Percentiles rank a stretch among this genome's conserved stretches.
phyloP scores from a whole-genome alignment of 352 stramenopile genomes.

The Phytophthora multivora region DNA sequence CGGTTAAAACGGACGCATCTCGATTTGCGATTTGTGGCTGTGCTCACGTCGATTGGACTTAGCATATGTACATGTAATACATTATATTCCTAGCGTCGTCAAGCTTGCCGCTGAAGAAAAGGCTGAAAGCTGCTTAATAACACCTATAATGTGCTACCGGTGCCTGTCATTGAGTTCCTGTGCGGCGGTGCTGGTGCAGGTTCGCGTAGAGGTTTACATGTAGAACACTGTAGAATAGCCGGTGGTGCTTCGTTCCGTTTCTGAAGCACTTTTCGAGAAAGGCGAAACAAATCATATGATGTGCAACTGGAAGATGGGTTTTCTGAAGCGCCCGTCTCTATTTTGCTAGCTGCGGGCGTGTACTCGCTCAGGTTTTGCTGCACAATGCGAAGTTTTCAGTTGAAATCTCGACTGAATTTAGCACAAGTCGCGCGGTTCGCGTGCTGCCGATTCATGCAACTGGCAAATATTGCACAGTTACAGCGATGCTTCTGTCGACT shows the following conservation, averaged over 20 bases:
- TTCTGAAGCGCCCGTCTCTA: constrained; percentile 21
- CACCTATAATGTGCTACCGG: background rate
- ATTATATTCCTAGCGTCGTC: no score
- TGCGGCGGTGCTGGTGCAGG: no score
- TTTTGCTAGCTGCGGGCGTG: constrained; percentile 7
- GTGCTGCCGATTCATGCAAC: no score
- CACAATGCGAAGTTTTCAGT: no score
- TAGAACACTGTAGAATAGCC: background rate
- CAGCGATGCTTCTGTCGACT: background rate
- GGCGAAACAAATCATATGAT: constrained; percentile 3
- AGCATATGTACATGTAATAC: background rate
- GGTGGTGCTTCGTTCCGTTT: constrained; percentile 6
- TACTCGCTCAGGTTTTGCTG: constrained; percentile 6
- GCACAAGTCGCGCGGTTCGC: background rate
- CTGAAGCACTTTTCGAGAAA: constrained; percentile 5
- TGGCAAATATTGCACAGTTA: background rate
- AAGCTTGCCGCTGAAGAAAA: background rate
- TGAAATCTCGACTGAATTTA: no score
- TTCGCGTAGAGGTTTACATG: no score
- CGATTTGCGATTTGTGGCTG: constrained; percentile 13
- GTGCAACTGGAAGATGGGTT: background rate
- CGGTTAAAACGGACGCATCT: constrained; percentile 4
- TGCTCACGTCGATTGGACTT: constrained; percentile 13
- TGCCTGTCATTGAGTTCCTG: no score
- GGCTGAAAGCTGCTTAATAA: background rate